These are phyloP conservation scores for Podaxis carcinomalis DNA, from an alignment of 768 basidiomycete genomes.

Conservation along the genomic window DNA sequence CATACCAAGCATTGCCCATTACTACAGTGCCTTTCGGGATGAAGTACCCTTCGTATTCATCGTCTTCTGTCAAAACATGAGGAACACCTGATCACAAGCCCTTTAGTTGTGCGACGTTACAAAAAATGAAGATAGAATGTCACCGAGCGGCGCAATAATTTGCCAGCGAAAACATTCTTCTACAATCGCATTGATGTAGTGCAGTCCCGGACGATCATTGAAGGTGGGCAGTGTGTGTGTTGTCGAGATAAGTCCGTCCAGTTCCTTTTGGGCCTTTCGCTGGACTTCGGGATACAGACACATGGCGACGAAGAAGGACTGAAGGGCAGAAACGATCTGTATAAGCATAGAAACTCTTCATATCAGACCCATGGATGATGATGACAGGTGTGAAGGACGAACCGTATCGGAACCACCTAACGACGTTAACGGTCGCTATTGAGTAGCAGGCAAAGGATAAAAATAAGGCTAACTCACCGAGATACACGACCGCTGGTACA, in stretches of 20 bases:
- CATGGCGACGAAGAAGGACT: slow-evolving; percentile 35
- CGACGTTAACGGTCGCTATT: not conserved
- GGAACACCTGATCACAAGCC: slow-evolving; percentile 20
- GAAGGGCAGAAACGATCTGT: slow-evolving; percentile 25
- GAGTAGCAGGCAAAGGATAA: not conserved
- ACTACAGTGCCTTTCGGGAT: slow-evolving; percentile 38
- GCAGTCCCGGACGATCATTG: slow-evolving; percentile 25
- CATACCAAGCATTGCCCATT: slow-evolving; percentile 34
- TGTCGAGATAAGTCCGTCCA: slow-evolving; percentile 32
- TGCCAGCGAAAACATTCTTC: slow-evolving; percentile 24
- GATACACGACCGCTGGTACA: slow-evolving; percentile 22
- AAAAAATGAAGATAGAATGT: not conserved
- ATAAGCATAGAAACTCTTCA: not conserved
- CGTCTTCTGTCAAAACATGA: slow-evolving; percentile 28
- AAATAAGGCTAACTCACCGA: slow-evolving; percentile 19
- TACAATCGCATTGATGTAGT: slow-evolving; percentile 31
- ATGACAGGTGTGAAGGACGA: not conserved
- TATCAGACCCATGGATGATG: not conserved
- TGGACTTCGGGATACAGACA: slow-evolving; percentile 31
- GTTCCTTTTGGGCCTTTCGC: slow-evolving; percentile 32
- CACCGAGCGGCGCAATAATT: slow-evolving; percentile 15
- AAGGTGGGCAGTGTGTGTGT: slow-evolving; percentile 29
- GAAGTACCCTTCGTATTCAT: slow-evolving; percentile 30
- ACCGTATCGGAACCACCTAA: slow-evolving; percentile 38
- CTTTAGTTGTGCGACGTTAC: not conserved